These are phyloP conservation scores for Neofusicoccum kwambonambiense DNA, from an alignment of 2,329 filamentous ascomycete genomes.

Conservation along the genomic window DNA sequence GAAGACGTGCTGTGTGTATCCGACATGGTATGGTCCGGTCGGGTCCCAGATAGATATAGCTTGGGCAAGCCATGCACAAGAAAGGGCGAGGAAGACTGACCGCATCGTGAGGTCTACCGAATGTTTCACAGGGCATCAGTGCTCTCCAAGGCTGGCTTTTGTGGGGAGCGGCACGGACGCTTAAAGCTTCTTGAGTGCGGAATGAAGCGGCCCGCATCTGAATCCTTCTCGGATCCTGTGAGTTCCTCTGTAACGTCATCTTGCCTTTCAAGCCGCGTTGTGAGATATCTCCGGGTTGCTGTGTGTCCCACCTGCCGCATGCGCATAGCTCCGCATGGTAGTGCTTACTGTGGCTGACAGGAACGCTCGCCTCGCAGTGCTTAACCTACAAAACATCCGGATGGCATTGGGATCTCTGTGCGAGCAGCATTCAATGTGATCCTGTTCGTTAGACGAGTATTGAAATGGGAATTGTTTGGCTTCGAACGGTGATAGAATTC, in stretches of 20 bases:
- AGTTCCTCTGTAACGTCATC: background rate
- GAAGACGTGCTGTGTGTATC: slow-evolving; percentile 28
- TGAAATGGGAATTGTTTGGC: too few species aligned
- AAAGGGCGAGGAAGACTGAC: background rate
- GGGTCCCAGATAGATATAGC: slow-evolving; percentile 18
- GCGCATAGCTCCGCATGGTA: background rate
- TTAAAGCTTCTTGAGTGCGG: background rate
- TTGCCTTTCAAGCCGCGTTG: too few species aligned
- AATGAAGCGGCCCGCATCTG: background rate
- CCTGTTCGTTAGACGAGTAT: too few species aligned
- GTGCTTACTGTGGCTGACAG: background rate
- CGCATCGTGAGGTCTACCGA: background rate
- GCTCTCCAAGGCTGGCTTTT: background rate
- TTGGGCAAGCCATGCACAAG: background rate
- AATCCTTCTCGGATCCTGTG: background rate
- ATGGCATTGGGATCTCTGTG: too few species aligned
- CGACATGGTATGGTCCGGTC: slow-evolving; percentile 28
- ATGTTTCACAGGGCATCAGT: background rate
- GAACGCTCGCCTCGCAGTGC: background rate
- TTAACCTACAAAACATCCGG: background rate
- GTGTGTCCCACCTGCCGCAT: background rate
- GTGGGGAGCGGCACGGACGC: background rate
- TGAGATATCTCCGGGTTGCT: background rate
- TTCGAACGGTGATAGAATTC: too few species aligned
- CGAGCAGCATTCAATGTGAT: too few species aligned